A percentile compares a stretch with the other conserved stretches of the same genome.
Evolutionary conservation across 208 protist species (phyloP).

Genomic region (Trypanosoma theileri): DNA sequence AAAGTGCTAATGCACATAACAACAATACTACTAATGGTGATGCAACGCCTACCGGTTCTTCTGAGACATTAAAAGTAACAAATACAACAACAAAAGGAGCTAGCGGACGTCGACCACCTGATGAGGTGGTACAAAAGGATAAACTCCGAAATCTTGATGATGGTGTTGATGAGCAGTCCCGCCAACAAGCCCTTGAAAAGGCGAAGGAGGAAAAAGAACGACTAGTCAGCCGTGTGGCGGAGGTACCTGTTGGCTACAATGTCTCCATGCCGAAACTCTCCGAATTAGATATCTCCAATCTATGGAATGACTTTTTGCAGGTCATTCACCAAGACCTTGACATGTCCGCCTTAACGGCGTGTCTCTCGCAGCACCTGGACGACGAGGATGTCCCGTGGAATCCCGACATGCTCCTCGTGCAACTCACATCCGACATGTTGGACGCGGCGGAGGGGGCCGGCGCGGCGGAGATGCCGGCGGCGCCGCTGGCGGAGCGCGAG

Average conservation of each 20-base stretch:
- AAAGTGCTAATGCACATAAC: too few relatives aligned
- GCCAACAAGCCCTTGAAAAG: conserved; percentile 31
- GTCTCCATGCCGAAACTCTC: conserved; percentile 69
- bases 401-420: conserved; percentile 86
- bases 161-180: conserved; percentile 41
- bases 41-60: neutral
- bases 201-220: conserved; percentile 45
- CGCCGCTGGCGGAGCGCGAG: neutral
- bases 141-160: conserved; percentile 51
- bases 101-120: neutral
- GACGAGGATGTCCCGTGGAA: conserved; percentile 85
- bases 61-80: neutral
- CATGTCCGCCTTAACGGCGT: conserved; percentile 78
- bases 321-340: conserved; percentile 73
- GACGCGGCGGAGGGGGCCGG: conserved; percentile 58
- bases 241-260: conserved; percentile 69
- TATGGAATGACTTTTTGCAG: conserved; percentile 72
- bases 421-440: conserved; percentile 85
- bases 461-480: neutral
- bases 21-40: neutral
- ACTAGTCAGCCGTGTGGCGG: conserved; percentile 55
- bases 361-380: conserved; percentile 77
- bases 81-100: neutral
- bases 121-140: conserved; percentile 23
- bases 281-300: conserved; percentile 66